Conservation (phyloP, 2,329 filamentous ascomycete genomes). For the Xylaria sp. region DNA sequence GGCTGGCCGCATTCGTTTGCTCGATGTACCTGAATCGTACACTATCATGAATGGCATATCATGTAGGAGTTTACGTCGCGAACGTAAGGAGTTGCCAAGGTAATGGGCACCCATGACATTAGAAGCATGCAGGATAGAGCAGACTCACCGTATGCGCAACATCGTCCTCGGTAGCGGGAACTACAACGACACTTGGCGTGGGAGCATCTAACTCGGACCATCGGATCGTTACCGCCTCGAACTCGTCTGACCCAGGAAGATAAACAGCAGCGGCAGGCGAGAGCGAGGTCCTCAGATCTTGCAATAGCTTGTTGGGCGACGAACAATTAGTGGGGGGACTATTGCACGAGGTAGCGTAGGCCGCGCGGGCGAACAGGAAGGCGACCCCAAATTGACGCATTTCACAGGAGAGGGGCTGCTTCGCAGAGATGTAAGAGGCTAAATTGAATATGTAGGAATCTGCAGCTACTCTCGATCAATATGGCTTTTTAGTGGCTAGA, state of each 20-base stretch:
- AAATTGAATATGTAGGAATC: neutral
- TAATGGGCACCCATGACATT: neutral
- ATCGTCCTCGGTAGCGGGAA: conserved; percentile 25
- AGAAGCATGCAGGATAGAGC: neutral
- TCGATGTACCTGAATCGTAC: conserved; percentile 11
- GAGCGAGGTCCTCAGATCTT: conserved; percentile 1
- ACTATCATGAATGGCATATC: conserved; percentile 5
- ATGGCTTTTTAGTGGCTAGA: neutral
- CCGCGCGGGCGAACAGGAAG: conserved; percentile 40
- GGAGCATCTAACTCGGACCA: conserved; percentile 24
- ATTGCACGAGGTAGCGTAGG: neutral
- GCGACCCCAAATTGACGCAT: conserved; percentile 10
- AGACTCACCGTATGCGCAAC: conserved; percentile 20
- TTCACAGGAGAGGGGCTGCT: neutral
- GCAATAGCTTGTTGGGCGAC: neutral
- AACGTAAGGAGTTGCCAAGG: neutral
- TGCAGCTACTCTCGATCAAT: neutral
- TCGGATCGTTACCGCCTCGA: conserved; percentile 5
- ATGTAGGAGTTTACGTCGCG: neutral
- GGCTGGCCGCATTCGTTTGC: conserved; percentile 12
- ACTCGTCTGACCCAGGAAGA: conserved; percentile 14
- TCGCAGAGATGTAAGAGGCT: neutral
- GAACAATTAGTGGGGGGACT: neutral
- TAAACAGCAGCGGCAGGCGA: conserved; percentile 1
- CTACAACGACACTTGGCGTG: conserved; percentile 7